Percentiles rank a stretch among this genome's conserved stretches.
Conservation (phyloP, 2,329 filamentous ascomycete genomes). For the Kalaharituber pfeilii region DNA sequence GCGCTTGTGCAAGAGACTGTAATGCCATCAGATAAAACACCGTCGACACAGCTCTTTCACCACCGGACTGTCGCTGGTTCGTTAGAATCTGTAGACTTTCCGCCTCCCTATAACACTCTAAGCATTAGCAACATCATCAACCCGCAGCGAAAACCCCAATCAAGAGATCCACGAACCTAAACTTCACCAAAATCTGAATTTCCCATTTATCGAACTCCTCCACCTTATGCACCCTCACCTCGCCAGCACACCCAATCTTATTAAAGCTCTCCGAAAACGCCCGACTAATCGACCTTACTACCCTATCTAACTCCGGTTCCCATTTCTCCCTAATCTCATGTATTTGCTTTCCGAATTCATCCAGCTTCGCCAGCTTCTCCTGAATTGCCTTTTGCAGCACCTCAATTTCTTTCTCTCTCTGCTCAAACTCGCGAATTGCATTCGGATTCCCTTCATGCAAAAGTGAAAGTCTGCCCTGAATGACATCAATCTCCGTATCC, state of each 20-base stretch:
- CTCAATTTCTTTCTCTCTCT: constrained; percentile 52
- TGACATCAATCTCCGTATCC: constrained; percentile 54
- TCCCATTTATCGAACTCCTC: constrained; percentile 90
- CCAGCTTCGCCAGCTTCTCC: constrained; percentile 38
- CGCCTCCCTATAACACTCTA: constrained; percentile 42
- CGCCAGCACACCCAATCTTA: constrained; percentile 82
- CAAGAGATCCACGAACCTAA: constrained; percentile 62
- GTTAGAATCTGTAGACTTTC: constrained; percentile 74
- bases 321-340: constrained; percentile 49
- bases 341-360: constrained; percentile 41
- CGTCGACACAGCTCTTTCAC: constrained; percentile 87
- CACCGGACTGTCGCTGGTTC: constrained; percentile 85
- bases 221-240: constrained; percentile 75
- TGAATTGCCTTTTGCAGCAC: constrained; percentile 43
- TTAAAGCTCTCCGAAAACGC: constrained; percentile 89
- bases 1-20: constrained; percentile 79
- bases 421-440: constrained; percentile 60
- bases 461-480: constrained; percentile 58
- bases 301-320: constrained; percentile 65
- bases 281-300: constrained; percentile 67
- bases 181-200: constrained; percentile 85
- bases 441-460: constrained; percentile 61
- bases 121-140: neutral
- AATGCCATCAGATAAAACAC: constrained; percentile 99
- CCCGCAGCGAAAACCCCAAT: no score